Percentiles rank a stretch among this genome's conserved stretches.
Evolutionary conservation across 2,329 filamentous ascomycete species (phyloP).

Genomic region (Venturia nashicola): DNA sequence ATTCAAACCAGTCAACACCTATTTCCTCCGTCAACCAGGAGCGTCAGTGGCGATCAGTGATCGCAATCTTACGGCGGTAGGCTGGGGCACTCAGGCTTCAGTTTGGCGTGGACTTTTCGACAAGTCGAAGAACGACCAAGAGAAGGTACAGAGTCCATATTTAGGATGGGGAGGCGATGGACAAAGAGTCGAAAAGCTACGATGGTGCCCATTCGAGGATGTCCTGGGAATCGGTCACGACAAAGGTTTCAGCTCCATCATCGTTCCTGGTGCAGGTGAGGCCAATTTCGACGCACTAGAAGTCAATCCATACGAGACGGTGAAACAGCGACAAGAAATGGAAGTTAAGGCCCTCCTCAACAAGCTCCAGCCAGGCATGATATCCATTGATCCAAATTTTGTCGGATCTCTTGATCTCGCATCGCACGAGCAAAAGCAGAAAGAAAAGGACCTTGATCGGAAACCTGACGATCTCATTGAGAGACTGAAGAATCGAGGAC

Average conservation of each 20-base stretch:
- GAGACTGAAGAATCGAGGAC: conserved; percentile 59
- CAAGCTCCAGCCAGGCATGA: conserved; percentile 96
- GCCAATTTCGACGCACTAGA: conserved; percentile 93
- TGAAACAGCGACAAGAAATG: conserved; percentile 80
- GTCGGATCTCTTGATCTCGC: conserved; percentile 78
- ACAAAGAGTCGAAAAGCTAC: conserved; percentile 63
- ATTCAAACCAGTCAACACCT: conserved; percentile 85
- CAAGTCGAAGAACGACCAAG: conserved; percentile 54
- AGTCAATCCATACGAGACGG: conserved; percentile 87
- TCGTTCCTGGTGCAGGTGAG: conserved; percentile 91
- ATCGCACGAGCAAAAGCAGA: conserved; percentile 62
- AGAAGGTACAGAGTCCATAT: conserved; percentile 75
- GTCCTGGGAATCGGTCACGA: conserved; percentile 76
- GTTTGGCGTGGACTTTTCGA: conserved; percentile 87
- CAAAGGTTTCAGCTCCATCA: conserved; percentile 75
- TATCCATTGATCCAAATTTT: conserved; percentile 83
- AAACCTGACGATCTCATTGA: conserved; percentile 47
- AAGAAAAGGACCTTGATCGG: conserved; percentile 68
- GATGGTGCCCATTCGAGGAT: conserved; percentile 94
- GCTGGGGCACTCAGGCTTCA: conserved; percentile 79
- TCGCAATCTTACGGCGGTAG: conserved; percentile 73
- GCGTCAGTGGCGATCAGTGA: conserved; percentile 82
- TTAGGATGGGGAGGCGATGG: conserved; percentile 88
- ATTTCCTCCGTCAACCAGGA: conserved; percentile 72
- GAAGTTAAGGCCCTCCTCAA: conserved; percentile 86